Evolutionary conservation across 352 stramenopile genomes (phyloP).

Genomic region (Halophytophthora batemanensis): DNA sequence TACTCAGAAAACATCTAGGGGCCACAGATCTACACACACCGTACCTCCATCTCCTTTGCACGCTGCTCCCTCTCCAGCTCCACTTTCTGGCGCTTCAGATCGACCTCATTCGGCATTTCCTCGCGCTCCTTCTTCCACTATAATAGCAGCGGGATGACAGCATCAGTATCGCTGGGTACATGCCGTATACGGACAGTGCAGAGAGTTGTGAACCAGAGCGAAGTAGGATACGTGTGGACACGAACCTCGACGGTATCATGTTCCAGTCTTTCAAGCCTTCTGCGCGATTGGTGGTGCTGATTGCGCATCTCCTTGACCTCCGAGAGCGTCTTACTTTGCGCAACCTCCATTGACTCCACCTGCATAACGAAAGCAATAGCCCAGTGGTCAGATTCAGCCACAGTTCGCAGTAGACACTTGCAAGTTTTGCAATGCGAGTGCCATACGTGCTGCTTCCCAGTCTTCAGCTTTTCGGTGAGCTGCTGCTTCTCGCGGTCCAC

Average conservation of each 20-base stretch:
- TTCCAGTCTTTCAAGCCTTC: constrained; percentile 70
- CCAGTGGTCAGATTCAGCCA: background rate
- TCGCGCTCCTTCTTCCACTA: constrained; percentile 63
- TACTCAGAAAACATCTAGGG: background rate
- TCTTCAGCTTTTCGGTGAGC: constrained; percentile 61
- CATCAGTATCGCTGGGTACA: background rate
- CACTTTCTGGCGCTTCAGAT: constrained; percentile 59
- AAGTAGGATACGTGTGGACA: constrained; percentile 1
- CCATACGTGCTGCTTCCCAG: constrained; percentile 51
- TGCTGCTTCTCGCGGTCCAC: constrained; percentile 46
- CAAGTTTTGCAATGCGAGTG: constrained; percentile 1
- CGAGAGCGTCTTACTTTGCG: constrained; percentile 63
- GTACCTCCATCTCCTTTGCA: constrained; percentile 67
- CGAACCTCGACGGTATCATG: constrained; percentile 49
- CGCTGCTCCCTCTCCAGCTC: constrained; percentile 64
- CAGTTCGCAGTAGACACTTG: background rate
- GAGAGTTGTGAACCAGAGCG: background rate
- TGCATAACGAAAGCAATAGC: constrained; percentile 14
- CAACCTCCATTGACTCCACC: constrained; percentile 63
- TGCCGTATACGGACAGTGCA: background rate
- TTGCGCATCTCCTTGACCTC: constrained; percentile 71
- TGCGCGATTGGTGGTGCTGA: constrained; percentile 59
- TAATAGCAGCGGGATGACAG: background rate
- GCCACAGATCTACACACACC: background rate
- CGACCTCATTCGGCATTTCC: constrained; percentile 43